These are phyloP conservation scores for Emmonsia crescens DNA, from an alignment of 2,329 filamentous ascomycete genomes.

Conservation along the genomic window DNA sequence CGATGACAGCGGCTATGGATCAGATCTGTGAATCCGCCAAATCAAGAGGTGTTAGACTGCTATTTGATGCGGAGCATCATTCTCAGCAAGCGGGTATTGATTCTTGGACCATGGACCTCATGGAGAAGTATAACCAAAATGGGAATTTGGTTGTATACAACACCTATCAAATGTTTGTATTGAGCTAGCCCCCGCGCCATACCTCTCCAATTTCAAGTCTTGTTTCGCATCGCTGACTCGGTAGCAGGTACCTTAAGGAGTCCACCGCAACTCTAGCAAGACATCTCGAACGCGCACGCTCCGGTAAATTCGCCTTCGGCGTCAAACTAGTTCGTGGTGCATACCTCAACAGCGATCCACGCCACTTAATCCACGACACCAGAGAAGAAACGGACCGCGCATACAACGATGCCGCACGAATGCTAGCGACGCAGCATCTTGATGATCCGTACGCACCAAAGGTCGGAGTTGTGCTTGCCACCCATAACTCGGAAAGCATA, in stretches of 20 bases:
- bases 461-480: constrained; percentile 47
- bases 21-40: constrained; percentile 14
- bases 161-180: constrained; percentile 39
- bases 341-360: constrained; percentile 41
- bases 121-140: constrained; percentile 41
- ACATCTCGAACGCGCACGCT: constrained; percentile 36
- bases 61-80: constrained; percentile 46
- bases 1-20: constrained; percentile 12
- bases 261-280: constrained; percentile 35
- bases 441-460: constrained; percentile 28
- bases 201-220: background rate
- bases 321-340: constrained; percentile 46
- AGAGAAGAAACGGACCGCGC: constrained; percentile 39
- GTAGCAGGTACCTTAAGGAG: constrained; percentile 34
- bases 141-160: constrained; percentile 43
- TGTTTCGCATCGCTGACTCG: background rate
- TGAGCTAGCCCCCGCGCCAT: background rate
- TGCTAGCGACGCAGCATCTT: constrained; percentile 42
- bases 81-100: constrained; percentile 43
- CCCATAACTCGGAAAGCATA: constrained; percentile 48
- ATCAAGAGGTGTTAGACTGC: constrained; percentile 29
- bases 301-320: constrained; percentile 40
- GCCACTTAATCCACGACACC: constrained; percentile 36
- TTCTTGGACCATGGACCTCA: constrained; percentile 42
- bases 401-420: constrained; percentile 47